These are phyloP conservation scores for Pachysandra terminalis DNA, from an alignment of 164 flowering plant species.

Conservation along the genomic window DNA sequence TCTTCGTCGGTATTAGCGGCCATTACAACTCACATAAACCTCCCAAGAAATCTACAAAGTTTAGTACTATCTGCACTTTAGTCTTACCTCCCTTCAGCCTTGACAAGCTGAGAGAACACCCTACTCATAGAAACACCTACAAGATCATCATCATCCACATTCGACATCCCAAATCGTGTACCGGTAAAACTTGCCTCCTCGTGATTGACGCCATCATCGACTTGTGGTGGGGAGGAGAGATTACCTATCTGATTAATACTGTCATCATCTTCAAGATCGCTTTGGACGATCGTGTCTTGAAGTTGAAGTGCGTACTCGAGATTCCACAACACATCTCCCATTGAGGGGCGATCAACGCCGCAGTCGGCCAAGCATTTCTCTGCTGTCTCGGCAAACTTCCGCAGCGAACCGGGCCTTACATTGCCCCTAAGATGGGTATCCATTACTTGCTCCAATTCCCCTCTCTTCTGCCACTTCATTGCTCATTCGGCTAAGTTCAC, in stretches of 20 bases:
- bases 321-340: constrained; percentile 88
- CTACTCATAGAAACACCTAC: constrained; percentile 62
- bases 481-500: constrained; percentile 87
- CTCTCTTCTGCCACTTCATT: constrained; percentile 68
- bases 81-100: constrained; percentile 59
- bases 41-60: no score
- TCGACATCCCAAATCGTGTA: constrained; percentile 26
- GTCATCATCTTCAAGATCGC: constrained; percentile 64
- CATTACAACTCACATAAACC: no score
- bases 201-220: constrained; percentile 34
- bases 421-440: constrained; percentile 54
- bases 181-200: constrained; percentile 23
- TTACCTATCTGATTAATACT: constrained; percentile 57
- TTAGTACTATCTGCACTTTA: no score
- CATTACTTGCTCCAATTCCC: constrained; percentile 61
- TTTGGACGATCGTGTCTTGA: constrained; percentile 48
- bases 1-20: no score
- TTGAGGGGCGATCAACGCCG: constrained; percentile 74
- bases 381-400: constrained; percentile 76
- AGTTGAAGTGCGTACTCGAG: constrained; percentile 77
- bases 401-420: constrained; percentile 58
- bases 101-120: constrained; percentile 78
- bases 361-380: constrained; percentile 81
- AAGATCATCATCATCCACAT: constrained; percentile 58
- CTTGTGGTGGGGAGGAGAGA: constrained; percentile 49